Evolutionary conservation across 306 rosid species (phyloP), one percentile per base, ranked within the genome.

Genomic region (Fagus sylvatica): DNA sequence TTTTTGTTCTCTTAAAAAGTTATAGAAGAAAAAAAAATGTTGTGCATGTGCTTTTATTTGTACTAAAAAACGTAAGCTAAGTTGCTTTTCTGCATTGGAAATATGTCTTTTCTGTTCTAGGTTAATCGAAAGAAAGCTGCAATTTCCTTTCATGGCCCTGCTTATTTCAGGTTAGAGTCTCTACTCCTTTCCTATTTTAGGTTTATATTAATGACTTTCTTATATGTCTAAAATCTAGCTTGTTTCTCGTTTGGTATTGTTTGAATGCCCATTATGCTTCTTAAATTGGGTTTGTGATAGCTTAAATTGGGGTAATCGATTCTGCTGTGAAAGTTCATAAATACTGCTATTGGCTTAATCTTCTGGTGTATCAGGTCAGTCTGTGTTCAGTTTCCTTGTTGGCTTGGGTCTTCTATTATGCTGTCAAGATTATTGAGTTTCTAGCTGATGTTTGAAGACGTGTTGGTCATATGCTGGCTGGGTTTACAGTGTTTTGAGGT

Each of bases 121-220:
- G 87, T 83, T 95, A 88, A 83, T 77, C 19, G 92, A 95, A 79
- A 85, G 53, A 69, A 91, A 92, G 62, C 75, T 95, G 82, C 97
- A 89, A 80, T 92, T 95, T 86, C 98, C 98, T 53, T 95, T 95
- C 86, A 73, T 91, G 89, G 96, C 89, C 72, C 79, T 95, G 85
- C 98, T 95, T 73, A 89, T 95, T 84, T 95, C 97, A 74, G 97
- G 98, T 88, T 76, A 85, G 71, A 77, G 49, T 79, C 42, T 9
- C 4, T 78, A 51, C 41, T 39, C 6, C 65, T 65, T 69, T 51
- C 66, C 56, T 48, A 2, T 30, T 76, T 57, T 55, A 53, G 75
- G 49, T 72, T 16, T 75, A 1, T 22, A 42, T 74, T 54, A 22
- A 53, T 2, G 12, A 33, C 53, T 61, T 66, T 39, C 79, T 37